A percentile compares a stretch with the other conserved stretches of the same genome.
Conservation (phyloP, 2,329 filamentous ascomycete genomes). For the Beauveria pseudobassiana region DNA sequence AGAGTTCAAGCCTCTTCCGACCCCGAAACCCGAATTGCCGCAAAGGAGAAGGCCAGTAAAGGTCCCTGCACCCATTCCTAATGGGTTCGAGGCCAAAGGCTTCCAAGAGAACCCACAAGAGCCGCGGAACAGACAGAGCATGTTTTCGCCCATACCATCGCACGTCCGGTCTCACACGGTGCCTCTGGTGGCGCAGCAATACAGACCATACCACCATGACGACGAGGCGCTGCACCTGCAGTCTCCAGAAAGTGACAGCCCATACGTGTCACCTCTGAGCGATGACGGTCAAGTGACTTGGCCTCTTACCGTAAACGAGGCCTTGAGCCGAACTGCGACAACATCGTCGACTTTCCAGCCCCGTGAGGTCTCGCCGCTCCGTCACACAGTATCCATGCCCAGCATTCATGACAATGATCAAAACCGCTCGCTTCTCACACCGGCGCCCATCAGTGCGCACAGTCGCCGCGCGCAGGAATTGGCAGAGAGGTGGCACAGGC, state of each 20-base stretch:
- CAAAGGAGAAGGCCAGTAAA: neutral
- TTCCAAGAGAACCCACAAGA: neutral
- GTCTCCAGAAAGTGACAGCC: neutral
- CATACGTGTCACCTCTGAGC: slow-evolving; percentile 6
- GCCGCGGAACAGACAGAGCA: neutral
- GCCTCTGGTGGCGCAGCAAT: neutral
- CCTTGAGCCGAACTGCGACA: neutral
- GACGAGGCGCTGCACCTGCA: neutral
- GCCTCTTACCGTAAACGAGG: neutral
- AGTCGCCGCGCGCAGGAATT: neutral
- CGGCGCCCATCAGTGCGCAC: neutral
- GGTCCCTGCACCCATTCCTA: neutral
- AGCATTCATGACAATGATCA: neutral
- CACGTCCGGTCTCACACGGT: neutral
- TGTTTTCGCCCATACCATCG: neutral
- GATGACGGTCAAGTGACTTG: neutral
- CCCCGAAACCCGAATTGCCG: neutral
- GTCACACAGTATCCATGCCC: neutral
- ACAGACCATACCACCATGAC: neutral
- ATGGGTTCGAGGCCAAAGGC: neutral
- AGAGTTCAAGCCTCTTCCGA: slow-evolving; percentile 2
- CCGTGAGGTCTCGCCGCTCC: neutral
- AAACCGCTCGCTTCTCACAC: neutral
- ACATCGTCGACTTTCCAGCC: neutral
- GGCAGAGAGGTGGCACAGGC: neutral